Evolutionary conservation across 23 red algal species (phyloP).

Genomic region (Gracilaria vermiculophylla): DNA sequence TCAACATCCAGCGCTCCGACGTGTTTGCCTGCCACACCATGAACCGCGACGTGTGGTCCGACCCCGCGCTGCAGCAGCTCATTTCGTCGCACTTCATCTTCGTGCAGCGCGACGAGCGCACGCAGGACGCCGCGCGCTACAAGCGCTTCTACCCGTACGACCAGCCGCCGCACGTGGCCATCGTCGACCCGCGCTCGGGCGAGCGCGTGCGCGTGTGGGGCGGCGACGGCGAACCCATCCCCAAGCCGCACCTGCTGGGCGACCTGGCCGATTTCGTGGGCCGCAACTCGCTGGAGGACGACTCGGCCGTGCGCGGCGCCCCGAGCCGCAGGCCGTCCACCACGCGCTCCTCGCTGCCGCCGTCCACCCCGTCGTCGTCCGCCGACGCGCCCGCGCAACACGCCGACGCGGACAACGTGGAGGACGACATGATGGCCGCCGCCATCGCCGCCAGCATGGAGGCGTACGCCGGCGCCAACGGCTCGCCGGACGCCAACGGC

Average conservation of each 20-base stretch:
- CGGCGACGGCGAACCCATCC: conserved; percentile 21
- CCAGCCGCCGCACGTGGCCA: conserved; percentile 50
- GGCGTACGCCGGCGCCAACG: neutral
- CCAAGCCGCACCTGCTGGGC: neutral
- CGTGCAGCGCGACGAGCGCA: conserved; percentile 47
- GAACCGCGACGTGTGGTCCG: conserved; percentile 76
- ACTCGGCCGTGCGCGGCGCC: conserved; percentile 8
- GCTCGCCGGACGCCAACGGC: neutral
- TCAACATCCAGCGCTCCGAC: conserved; percentile 63
- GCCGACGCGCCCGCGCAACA: neutral
- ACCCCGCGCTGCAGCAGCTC: conserved; percentile 21
- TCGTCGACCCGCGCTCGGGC: conserved; percentile 66
- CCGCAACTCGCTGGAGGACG: conserved; percentile 23
- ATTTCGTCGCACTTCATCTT: conserved; percentile 57
- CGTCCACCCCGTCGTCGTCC: neutral
- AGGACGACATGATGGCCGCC: conserved; percentile 24
- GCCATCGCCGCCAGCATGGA: conserved; percentile 43
- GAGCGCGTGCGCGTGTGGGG: conserved; percentile 54
- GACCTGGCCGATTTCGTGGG: conserved; percentile 35
- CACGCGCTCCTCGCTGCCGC: neutral
- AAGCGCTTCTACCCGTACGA: conserved; percentile 52
- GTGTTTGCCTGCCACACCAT: conserved; percentile 55
- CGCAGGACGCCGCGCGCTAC: conserved; percentile 15
- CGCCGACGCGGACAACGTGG: neutral
- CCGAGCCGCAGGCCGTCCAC: neutral